phyloP scores from a whole-genome alignment of 2,329 filamentous ascomycete genomes.

The Pseudogymnoascus sp. region DNA sequence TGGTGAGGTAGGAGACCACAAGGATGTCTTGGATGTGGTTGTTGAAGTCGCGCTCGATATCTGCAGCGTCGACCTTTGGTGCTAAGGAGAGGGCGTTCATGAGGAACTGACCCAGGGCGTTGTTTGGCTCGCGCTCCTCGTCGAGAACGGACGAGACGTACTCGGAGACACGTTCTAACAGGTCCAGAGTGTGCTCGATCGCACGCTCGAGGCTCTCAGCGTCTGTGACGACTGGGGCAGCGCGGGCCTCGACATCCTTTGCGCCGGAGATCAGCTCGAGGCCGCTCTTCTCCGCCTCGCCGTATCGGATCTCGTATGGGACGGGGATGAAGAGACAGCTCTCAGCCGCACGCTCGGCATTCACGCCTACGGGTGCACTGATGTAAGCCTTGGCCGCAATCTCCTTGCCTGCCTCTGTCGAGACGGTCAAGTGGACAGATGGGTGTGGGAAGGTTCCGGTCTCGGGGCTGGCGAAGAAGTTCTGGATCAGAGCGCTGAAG shows the following conservation, averaged over 20 bases:
- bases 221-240: slow-evolving; percentile 69
- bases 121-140: slow-evolving; percentile 83
- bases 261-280: slow-evolving; percentile 79
- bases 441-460: slow-evolving; percentile 96
- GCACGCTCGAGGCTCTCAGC: slow-evolving; percentile 82
- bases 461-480: slow-evolving; percentile 96
- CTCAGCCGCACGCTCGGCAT: slow-evolving; percentile 87
- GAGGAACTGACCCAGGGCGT: slow-evolving; percentile 86
- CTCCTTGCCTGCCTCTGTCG: slow-evolving; percentile 77
- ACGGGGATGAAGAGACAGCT: slow-evolving; percentile 97
- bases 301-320: slow-evolving; percentile 86
- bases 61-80: slow-evolving; percentile 83
- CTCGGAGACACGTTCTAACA: slow-evolving; percentile 83
- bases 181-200: slow-evolving; percentile 76
- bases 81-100: slow-evolving; percentile 89
- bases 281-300: slow-evolving; percentile 66
- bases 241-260: slow-evolving; percentile 67
- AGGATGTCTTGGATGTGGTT: slow-evolving; percentile 99
- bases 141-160: slow-evolving; percentile 93
- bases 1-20: slow-evolving; percentile 95
- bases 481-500: slow-evolving; percentile 97
- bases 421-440: slow-evolving; percentile 94
- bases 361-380: slow-evolving; percentile 88
- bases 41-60: slow-evolving; percentile 98
- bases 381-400: slow-evolving; percentile 93